phyloP scores from a whole-genome alignment of 768 basidiomycete species.

The Russula brevipes region DNA sequence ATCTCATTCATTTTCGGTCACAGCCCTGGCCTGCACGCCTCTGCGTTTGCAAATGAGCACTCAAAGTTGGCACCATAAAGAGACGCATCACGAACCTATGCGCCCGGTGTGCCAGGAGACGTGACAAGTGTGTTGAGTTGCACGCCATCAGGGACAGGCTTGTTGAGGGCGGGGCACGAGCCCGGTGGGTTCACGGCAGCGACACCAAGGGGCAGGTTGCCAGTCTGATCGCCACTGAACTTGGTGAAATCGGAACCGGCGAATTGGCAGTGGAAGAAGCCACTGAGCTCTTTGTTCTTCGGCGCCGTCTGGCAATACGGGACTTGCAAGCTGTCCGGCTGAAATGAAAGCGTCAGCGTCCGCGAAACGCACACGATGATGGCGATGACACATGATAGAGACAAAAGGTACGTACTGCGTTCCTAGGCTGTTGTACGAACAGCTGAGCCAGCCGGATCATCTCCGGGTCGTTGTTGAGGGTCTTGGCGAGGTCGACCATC shows the following conservation, averaged over 20 bases:
- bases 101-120: constrained; percentile 31
- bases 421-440: constrained; percentile 53
- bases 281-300: constrained; percentile 46
- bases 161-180: constrained; percentile 46
- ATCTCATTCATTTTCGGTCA: no score
- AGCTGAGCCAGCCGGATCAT: constrained; percentile 51
- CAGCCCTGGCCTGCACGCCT: no score
- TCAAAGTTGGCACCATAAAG: not conserved
- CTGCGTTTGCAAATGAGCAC: not conserved
- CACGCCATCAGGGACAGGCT: constrained; percentile 45
- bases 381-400: not conserved
- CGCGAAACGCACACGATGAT: not conserved
- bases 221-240: constrained; percentile 44
- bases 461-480: constrained; percentile 38
- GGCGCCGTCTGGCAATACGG: constrained; percentile 51
- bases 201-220: constrained; percentile 49
- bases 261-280: constrained; percentile 56
- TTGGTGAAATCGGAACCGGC: constrained; percentile 39
- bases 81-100: not conserved
- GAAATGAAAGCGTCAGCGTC: not conserved
- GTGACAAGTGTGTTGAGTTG: constrained; percentile 40
- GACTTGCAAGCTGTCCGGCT: constrained; percentile 42
- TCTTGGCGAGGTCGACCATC: constrained; percentile 47
- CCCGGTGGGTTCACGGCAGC: constrained; percentile 42
- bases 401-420: constrained; percentile 37